Base-by-base conservation (phyloP, 345 rosid genomes). In the Cardamine occulta region DNA sequence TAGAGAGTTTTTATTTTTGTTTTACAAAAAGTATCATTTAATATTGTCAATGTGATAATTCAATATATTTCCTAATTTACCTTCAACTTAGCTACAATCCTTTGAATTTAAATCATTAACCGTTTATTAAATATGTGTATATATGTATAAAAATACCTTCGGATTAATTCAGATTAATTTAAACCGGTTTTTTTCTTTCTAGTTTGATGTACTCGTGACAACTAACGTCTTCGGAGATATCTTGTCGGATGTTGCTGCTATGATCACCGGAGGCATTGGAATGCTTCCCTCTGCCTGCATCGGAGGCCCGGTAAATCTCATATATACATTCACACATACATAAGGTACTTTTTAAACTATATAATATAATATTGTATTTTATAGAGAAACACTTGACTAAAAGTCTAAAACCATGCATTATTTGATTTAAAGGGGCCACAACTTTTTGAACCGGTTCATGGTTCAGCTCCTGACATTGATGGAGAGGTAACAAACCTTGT, bases 161-260 rank as follows among this genome's bases (percentile, higher is more conserved):
- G n/a, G n/a, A n/a, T n/a, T n/a, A n/a, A n/a, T 17, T n/a, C 9
- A n/a, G 17, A 47, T 47, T 11, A 21, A 52, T 52, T 8, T 21
- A 21, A 52, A 52, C 56, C 31, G 6, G 31, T 28, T 28, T 28
- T 4, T 28, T 24, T 24, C 26, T 24, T 24, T 24, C 26, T 1
- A 52, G 56, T 52, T 52, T 5, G 56, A 52, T 52, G 56, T 52
- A 52, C 56, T 52, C 28, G 12, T 51, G 55, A 51, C 55, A 19
- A 51, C 28, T 7, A 51, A 51, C 14, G 55, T 51, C 6, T 51
- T 51, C 26, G 55, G 56, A 52, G 56, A 51, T 52, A 52, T 52
- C 7, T 52, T 52, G 56, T 52, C 29, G 29, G 56, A 52, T 52
- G 55, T 51, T 21, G 55, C 55, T 19, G 55, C 55, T 51, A 51